These are phyloP conservation scores for Calonectria hawksworthii DNA, from an alignment of 2,329 filamentous ascomycete genomes.

Conservation along the genomic window DNA sequence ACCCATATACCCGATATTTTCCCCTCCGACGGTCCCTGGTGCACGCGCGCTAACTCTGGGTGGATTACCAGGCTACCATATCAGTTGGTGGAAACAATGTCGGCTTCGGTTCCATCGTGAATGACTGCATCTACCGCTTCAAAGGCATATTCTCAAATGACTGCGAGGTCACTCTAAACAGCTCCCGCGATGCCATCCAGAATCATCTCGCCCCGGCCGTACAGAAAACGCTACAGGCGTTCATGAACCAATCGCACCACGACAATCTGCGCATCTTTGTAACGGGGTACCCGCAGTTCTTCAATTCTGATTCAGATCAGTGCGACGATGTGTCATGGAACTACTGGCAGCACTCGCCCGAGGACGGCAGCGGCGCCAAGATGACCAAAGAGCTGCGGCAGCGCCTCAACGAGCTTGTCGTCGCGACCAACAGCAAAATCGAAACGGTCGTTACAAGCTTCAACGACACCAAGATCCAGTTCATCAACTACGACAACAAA, in stretches of 20 bases:
- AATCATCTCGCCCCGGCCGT: background rate
- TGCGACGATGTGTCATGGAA: constrained; percentile 11
- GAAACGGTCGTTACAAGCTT: background rate
- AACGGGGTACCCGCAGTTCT: background rate
- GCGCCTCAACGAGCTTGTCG: constrained; percentile 3
- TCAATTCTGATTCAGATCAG: background rate
- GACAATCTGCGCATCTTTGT: background rate
- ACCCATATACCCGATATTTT: background rate
- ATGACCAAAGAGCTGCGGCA: constrained; percentile 6
- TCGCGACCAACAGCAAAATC: background rate
- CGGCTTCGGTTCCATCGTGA: constrained; percentile 1
- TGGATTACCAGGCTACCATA: background rate
- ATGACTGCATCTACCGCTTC: constrained; percentile 20
- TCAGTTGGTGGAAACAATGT: constrained; percentile 2
- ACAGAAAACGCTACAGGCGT: background rate
- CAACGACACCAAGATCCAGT: background rate
- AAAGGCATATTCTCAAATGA: constrained; percentile 5
- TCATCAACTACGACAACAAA: background rate
- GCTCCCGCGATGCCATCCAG: background rate
- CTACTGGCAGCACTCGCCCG: constrained; percentile 17
- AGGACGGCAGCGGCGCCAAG: constrained; percentile 6
- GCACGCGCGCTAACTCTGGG: background rate
- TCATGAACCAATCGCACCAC: background rate
- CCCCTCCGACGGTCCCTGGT: background rate
- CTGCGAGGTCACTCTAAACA: background rate